These are phyloP conservation scores for Stropharia rugosoannulata DNA, from an alignment of 768 basidiomycete genomes.

Conservation along the genomic window DNA sequence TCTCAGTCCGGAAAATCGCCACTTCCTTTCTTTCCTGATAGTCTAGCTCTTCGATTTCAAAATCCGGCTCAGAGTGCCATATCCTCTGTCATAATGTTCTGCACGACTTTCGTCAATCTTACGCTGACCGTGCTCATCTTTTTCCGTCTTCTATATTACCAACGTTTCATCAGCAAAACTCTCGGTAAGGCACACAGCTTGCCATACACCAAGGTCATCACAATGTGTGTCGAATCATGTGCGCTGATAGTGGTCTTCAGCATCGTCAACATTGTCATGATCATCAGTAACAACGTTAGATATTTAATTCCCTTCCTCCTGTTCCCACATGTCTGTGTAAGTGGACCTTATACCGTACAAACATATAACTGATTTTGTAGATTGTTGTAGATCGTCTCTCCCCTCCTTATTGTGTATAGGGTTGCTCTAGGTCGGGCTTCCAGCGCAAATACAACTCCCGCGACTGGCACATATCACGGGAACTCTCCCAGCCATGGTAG, in stretches of 20 bases:
- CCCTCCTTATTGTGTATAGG: background rate
- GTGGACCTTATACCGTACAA: background rate
- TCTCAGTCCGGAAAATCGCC: background rate
- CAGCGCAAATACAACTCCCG: background rate
- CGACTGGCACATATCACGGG: background rate
- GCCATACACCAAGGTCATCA: slow-evolving; percentile 8
- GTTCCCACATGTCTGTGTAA: slow-evolving; percentile 8
- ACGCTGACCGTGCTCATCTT: slow-evolving; percentile 2
- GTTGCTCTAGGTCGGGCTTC: background rate
- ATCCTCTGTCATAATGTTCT: slow-evolving; percentile 9
- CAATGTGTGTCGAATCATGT: slow-evolving; percentile 10
- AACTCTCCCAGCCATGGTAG: no score
- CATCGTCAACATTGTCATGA: slow-evolving; percentile 10
- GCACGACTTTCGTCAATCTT: slow-evolving; percentile 10
- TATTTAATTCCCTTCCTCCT: slow-evolving; percentile 9
- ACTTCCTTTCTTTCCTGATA: slow-evolving; percentile 6
- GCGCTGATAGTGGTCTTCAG: slow-evolving; percentile 10
- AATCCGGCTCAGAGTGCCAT: slow-evolving; percentile 7
- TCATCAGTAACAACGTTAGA: slow-evolving; percentile 4
- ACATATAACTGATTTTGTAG: no score
- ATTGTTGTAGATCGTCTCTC: background rate
- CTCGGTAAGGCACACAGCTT: slow-evolving; percentile 4
- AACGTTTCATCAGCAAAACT: slow-evolving; percentile 8
- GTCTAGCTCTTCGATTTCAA: slow-evolving; percentile 8
- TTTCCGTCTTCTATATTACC: slow-evolving; percentile 8